Base-by-base conservation (phyloP, 257 asterid species). In the Oldenlandia corymbosa region DNA sequence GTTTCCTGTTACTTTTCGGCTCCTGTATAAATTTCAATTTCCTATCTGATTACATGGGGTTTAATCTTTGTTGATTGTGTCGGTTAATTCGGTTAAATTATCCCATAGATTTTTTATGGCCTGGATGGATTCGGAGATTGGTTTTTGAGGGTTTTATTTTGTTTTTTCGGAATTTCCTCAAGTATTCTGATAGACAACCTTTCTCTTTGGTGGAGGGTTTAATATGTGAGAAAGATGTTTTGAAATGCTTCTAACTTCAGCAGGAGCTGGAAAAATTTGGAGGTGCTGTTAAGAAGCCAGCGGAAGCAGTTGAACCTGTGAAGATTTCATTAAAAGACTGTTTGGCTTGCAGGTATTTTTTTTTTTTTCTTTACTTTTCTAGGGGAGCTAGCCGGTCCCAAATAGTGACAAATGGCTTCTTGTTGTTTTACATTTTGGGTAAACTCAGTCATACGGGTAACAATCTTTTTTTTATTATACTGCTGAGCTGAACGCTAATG, bases 271-370 rank as follows among this genome's bases (percentile, higher is more conserved):
- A 82, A 34, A 85, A 75, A 57, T 64, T 75, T 36, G 80, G 78
- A 69, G 49, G 64, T 42, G 77, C 87, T 58, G 82, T 85, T 36
- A 83, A 85, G n/a, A n/a, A n/a, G n/a, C n/a, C n/a, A 71, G 71
- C 80, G 30, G 84, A 63, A 50, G 77, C 75, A 81, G 77, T 69
- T 37, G 99, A 90, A 52, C 94, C 99, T 0, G 95, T 90, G 58
- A 93, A 83, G 81, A 93, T 93, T 51, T 93, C 99, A 5, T 93
- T 93, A 43, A 93, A 93, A 74, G 97, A 88, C 72, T 90, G 99
- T 74, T 88, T 93, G 60, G 99, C 97, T 0, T 93, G 99, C 94
- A 93, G 99, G 99, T 89, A 68, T 45, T 41, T 53, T 18, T 34
- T 34, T 34, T 34, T 34, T 34, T 34, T 34, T 34, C 9, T 34